A percentile compares a stretch with the other conserved stretches of the same genome.
phyloP scores from a whole-genome alignment of 768 basidiomycete genomes.

The Tylopilus vinaceipallidus region DNA sequence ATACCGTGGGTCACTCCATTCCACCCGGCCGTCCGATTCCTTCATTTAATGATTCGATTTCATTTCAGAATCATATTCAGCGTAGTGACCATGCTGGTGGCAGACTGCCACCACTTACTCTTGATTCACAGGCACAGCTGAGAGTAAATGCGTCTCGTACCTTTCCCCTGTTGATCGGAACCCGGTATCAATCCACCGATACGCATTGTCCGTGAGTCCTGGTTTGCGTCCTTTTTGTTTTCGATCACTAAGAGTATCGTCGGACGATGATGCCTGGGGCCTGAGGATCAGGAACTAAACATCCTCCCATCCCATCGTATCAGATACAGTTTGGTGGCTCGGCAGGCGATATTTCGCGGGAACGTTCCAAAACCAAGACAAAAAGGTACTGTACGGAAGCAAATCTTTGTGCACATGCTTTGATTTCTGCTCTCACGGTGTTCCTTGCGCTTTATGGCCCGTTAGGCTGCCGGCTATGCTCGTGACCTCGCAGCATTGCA shows the following conservation, averaged over 20 bases:
- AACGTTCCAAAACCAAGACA: background rate
- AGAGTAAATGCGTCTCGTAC: background rate
- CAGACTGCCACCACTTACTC: too few relatives aligned
- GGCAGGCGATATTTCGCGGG: background rate
- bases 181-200: background rate
- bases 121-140: background rate
- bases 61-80: too few relatives aligned
- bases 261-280: background rate
- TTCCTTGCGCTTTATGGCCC: too few relatives aligned
- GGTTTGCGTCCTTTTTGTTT: background rate
- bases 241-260: background rate
- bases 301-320: background rate
- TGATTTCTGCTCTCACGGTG: too few relatives aligned
- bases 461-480: too few relatives aligned
- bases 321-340: too few relatives aligned
- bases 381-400: too few relatives aligned
- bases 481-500: too few relatives aligned
- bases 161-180: background rate
- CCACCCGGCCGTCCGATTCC: too few relatives aligned
- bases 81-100: too few relatives aligned
- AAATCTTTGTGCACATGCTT: too few relatives aligned
- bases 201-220: background rate
- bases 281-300: background rate
- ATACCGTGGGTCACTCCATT: background rate
- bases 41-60: too few relatives aligned